phyloP scores from a whole-genome alignment of 768 basidiomycete species.

The Rhodocollybia butyracea region DNA sequence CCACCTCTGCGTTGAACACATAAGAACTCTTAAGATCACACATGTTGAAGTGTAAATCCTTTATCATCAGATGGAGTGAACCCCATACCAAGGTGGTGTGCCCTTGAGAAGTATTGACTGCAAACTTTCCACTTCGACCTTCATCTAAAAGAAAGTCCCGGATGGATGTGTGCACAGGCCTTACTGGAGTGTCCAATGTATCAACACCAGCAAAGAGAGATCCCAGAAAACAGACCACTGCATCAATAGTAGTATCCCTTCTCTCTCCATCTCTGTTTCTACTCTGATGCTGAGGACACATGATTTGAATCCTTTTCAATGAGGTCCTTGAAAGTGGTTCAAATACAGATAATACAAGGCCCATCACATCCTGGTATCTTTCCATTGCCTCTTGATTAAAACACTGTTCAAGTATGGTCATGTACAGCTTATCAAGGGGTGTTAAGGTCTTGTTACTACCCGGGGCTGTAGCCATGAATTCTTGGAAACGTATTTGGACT shows the following conservation, averaged over 20 bases:
- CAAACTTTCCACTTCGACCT: not conserved
- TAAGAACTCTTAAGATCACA: too few species aligned
- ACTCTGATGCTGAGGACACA: not conserved
- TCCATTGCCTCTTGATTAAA: too few species aligned
- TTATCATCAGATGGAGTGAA: not conserved
- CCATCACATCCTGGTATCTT: too few species aligned
- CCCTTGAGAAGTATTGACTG: not conserved
- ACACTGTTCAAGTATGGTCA: not conserved
- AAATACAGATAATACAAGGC: too few species aligned
- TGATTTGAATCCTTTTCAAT: not conserved
- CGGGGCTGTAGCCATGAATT: too few species aligned
- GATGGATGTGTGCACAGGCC: not conserved
- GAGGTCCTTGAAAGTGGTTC: not conserved
- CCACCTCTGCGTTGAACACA: too few species aligned
- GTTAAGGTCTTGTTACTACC: not conserved
- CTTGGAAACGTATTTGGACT: too few species aligned
- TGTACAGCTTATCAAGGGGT: not conserved
- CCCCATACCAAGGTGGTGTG: not conserved
- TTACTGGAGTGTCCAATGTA: not conserved
- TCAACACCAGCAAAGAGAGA: not conserved
- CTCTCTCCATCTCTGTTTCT: not conserved
- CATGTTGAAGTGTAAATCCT: not conserved
- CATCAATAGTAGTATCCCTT: not conserved
- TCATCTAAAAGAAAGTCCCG: not conserved
- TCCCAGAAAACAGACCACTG: too few species aligned